These are phyloP conservation scores for Aspergillus fischeri DNA, from an alignment of 2,329 filamentous ascomycete genomes.

Conservation along the genomic window DNA sequence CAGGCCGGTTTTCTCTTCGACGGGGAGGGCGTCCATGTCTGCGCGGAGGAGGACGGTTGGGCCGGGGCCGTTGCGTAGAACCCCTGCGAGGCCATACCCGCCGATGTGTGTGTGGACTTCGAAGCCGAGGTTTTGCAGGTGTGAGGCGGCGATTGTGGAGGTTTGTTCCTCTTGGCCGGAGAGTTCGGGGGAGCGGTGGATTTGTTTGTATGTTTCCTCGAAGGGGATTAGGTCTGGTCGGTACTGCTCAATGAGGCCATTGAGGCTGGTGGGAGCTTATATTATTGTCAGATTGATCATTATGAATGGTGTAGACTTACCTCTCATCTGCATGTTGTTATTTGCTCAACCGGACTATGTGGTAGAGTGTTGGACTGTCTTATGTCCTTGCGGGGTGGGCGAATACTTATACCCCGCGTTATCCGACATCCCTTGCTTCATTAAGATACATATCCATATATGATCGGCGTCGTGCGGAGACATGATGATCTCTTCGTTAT, in stretches of 20 bases:
- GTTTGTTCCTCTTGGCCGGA: slow-evolving; percentile 54
- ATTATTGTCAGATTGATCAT: not conserved
- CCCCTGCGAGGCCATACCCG: slow-evolving; percentile 55
- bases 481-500: no score
- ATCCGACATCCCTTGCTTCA: no score
- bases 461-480: no score
- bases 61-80: slow-evolving; percentile 54
- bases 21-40: slow-evolving; percentile 60
- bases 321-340: no score
- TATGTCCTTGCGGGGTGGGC: no score
- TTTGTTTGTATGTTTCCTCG: slow-evolving; percentile 53
- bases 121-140: slow-evolving; percentile 39
- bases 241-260: slow-evolving; percentile 28
- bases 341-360: no score
- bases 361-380: no score
- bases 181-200: slow-evolving; percentile 55
- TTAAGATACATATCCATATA: no score
- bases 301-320: no score
- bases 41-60: slow-evolving; percentile 56
- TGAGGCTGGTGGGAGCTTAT: not conserved
- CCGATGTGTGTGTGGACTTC: slow-evolving; percentile 52
- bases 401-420: no score
- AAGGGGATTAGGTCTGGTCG: slow-evolving; percentile 44
- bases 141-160: slow-evolving; percentile 41
- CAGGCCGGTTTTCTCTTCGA: slow-evolving; percentile 54